Conservation (phyloP, 2,329 filamentous ascomycete genomes). For the Aspergillus novofumigatus region DNA sequence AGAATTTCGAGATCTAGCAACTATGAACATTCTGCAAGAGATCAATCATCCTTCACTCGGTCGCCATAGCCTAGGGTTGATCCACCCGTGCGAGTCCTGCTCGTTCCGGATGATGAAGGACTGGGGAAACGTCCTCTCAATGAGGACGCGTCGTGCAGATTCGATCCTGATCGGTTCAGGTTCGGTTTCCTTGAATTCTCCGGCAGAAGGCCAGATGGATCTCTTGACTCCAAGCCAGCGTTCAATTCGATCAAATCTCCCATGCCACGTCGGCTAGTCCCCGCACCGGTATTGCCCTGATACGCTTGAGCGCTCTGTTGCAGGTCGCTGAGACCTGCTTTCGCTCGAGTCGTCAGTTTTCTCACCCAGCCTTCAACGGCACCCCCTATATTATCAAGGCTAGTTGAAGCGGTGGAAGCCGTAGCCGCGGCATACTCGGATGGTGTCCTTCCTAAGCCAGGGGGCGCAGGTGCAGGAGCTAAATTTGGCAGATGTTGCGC, state of each 20-base stretch:
- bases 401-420: conserved; percentile 35
- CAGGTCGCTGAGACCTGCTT: conserved; percentile 36
- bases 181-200: conserved; percentile 14
- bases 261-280: conserved; percentile 25
- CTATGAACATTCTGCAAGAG: background rate
- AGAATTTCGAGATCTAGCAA: background rate
- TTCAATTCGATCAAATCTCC: conserved; percentile 45
- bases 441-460: conserved; percentile 38
- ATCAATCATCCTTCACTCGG: conserved; percentile 29
- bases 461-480: conserved; percentile 60
- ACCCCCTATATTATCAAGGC: conserved; percentile 77
- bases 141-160: conserved; percentile 15
- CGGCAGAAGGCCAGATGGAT: conserved; percentile 16
- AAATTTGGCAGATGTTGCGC: conserved; percentile 78
- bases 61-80: conserved; percentile 14
- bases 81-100: conserved; percentile 31
- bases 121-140: conserved; percentile 23
- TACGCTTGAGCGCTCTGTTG: conserved; percentile 29
- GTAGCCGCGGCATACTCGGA: conserved; percentile 33
- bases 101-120: conserved; percentile 26
- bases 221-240: conserved; percentile 31
- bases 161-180: conserved; percentile 13
- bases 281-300: conserved; percentile 18
- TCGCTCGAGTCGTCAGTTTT: conserved; percentile 61
- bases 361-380: conserved; percentile 88